Evolutionary conservation across 305 asterid genomes (phyloP).

Genomic region (Fraxinus ornus): DNA sequence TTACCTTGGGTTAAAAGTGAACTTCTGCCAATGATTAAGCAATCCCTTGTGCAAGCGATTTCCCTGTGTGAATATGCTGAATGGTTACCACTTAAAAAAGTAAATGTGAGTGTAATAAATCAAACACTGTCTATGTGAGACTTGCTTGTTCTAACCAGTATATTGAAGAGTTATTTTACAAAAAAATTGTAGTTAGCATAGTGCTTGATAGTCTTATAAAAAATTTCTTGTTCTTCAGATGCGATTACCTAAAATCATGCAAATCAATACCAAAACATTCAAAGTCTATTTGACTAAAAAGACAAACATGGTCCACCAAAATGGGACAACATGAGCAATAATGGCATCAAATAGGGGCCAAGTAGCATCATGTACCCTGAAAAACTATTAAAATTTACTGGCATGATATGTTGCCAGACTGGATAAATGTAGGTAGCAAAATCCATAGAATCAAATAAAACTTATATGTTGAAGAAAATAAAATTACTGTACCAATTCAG

Average conservation of each 20-base stretch:
- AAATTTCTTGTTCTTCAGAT: neutral
- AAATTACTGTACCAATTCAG: slow-evolving; percentile 70
- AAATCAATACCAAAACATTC: neutral
- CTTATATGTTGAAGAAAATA: slow-evolving; percentile 20
- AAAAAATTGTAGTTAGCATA: neutral
- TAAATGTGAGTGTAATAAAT: neutral
- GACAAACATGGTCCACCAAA: neutral
- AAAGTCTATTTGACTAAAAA: neutral
- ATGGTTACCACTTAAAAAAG: neutral
- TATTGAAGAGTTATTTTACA: neutral
- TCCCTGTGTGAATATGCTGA: slow-evolving; percentile 55
- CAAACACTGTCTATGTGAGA: neutral
- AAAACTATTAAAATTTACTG: neutral
- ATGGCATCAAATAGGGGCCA: neutral
- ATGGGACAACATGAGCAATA: neutral
- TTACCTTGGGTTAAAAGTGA: slow-evolving; percentile 96
- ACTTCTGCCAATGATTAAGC: slow-evolving; percentile 91
- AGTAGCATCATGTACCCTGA: neutral
- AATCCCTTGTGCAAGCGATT: slow-evolving; percentile 90
- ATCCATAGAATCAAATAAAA: slow-evolving; percentile 21
- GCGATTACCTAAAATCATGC: neutral
- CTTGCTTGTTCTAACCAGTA: neutral
- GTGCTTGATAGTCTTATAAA: neutral
- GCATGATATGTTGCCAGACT: slow-evolving; percentile 1
- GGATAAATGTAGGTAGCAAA: slow-evolving; percentile 13